Percentiles rank a stretch among this genome's conserved stretches.
These are phyloP conservation scores for Galium porrigens DNA, from an alignment of 305 asterid species.

Conservation along the genomic window DNA sequence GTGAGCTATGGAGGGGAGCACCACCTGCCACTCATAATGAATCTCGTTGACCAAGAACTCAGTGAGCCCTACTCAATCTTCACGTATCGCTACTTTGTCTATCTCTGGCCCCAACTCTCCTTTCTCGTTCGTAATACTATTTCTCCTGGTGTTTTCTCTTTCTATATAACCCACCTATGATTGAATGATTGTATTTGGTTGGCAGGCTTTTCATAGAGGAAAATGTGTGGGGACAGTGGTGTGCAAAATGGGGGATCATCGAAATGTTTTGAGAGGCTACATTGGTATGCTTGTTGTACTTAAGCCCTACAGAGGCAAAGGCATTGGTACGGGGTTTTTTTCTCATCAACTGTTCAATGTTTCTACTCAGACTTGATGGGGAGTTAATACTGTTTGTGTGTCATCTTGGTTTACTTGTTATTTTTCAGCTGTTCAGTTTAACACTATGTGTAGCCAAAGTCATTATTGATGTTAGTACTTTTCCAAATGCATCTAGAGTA, in stretches of 20 bases:
- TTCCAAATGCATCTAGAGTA: background rate
- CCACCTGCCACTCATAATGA: slow-evolving; percentile 81
- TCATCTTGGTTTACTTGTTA: background rate
- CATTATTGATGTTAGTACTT: background rate
- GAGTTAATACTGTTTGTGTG: background rate
- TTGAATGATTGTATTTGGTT: slow-evolving; percentile 4
- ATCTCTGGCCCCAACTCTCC: slow-evolving; percentile 84
- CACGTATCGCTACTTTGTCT: slow-evolving; percentile 92
- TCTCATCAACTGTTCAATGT: background rate
- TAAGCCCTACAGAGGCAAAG: slow-evolving; percentile 64
- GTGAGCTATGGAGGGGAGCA: slow-evolving; percentile 79
- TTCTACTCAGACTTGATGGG: slow-evolving; percentile 4
- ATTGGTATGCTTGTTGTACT: slow-evolving; percentile 95
- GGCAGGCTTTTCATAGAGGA: slow-evolving; percentile 70
- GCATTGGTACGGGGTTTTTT: slow-evolving; percentile 42
- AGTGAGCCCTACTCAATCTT: slow-evolving; percentile 95
- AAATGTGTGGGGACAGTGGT: slow-evolving; percentile 90
- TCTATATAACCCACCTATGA: too few species aligned
- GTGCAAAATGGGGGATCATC: slow-evolving; percentile 96
- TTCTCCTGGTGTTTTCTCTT: slow-evolving; percentile 3
- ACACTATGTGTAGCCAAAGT: background rate
- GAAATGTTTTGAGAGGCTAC: slow-evolving; percentile 76
- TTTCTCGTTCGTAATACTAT: slow-evolving; percentile 43
- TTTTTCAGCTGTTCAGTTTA: too few species aligned
- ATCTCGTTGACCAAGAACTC: slow-evolving; percentile 82